Conservation (phyloP, 768 basidiomycete species). For the Tulasnella sp. region DNA sequence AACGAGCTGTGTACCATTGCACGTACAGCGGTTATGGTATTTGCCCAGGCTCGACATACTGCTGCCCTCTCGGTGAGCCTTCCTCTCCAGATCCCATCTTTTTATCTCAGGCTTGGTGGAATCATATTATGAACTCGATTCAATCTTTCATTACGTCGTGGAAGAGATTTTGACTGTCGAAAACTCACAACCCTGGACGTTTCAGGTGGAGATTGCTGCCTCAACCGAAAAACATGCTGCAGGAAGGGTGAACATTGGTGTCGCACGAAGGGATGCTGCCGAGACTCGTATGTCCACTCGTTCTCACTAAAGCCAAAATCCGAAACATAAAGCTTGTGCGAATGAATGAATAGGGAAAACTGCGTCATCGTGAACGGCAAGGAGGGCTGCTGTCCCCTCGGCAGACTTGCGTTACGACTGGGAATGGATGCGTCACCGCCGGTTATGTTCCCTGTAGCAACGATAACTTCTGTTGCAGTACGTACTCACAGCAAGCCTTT, state of each 20-base stretch:
- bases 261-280: neutral
- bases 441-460: conserved; percentile 14
- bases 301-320: neutral
- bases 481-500: neutral
- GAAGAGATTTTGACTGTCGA: neutral
- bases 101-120: neutral
- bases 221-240: conserved; percentile 4
- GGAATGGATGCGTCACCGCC: neutral
- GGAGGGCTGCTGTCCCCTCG: conserved; percentile 15
- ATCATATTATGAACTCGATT: neutral
- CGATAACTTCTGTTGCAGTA: conserved; percentile 20
- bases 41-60: neutral
- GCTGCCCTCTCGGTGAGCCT: conserved; percentile 18
- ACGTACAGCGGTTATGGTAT: conserved; percentile 8
- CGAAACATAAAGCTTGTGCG: neutral
- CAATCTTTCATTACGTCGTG: neutral
- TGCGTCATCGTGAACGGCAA: conserved; percentile 13
- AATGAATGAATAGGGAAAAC: neutral
- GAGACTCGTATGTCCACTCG: neutral
- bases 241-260: conserved; percentile 1
- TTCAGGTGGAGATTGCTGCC: conserved; percentile 18
- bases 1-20: neutral
- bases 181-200: neutral
- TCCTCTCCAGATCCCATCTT: neutral
- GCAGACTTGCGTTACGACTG: neutral